Evolutionary conservation across 257 asterid species (phyloP).

Genomic region (Jacaranda copaia): DNA sequence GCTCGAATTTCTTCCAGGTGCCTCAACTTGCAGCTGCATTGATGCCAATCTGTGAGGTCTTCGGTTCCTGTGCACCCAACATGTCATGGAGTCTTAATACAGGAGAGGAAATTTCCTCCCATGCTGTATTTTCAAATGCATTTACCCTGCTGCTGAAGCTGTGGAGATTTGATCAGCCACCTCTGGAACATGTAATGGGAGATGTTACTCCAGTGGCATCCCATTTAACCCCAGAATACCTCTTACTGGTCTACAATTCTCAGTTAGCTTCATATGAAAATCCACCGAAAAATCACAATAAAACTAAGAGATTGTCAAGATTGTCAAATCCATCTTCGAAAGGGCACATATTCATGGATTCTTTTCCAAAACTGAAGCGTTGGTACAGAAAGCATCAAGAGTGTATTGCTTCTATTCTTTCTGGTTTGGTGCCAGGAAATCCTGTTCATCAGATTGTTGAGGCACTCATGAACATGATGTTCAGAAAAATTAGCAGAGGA

Average conservation of each 20-base stretch:
- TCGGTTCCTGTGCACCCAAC: constrained; percentile 89
- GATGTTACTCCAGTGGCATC: constrained; percentile 78
- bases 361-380: constrained; percentile 86
- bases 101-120: constrained; percentile 83
- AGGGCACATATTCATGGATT: constrained; percentile 78
- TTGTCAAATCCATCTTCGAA: constrained; percentile 58
- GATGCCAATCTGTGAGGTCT: constrained; percentile 96
- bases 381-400: constrained; percentile 95
- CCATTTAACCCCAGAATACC: constrained; percentile 83
- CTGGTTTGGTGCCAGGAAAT: constrained; percentile 90
- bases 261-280: constrained; percentile 64
- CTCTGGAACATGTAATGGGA: constrained; percentile 73
- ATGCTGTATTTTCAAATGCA: constrained; percentile 91
- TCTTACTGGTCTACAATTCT: constrained; percentile 75
- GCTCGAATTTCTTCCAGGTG: constrained; percentile 57
- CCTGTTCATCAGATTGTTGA: constrained; percentile 91
- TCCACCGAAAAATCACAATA: constrained; percentile 54
- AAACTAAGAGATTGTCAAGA: constrained; percentile 58
- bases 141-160: constrained; percentile 84
- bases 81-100: constrained; percentile 77
- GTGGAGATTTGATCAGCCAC: constrained; percentile 97
- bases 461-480: constrained; percentile 85
- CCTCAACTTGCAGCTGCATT: constrained; percentile 97
- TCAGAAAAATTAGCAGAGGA: constrained; percentile 73
- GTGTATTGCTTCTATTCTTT: constrained; percentile 82